Base-by-base conservation (phyloP, 2,329 filamentous ascomycete species). In the Alternaria arborescens region DNA sequence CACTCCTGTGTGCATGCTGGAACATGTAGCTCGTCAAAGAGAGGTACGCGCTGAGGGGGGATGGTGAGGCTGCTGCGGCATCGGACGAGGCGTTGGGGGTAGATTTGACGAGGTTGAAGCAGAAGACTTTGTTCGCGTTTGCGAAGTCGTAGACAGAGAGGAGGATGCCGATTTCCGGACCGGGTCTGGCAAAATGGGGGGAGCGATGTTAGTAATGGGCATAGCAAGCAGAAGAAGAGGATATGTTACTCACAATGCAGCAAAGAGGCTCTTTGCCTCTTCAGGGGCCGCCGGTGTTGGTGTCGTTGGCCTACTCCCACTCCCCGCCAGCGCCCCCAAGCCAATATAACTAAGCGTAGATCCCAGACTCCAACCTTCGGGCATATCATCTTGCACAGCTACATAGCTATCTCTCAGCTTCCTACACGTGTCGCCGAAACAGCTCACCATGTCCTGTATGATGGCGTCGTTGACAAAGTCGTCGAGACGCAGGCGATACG, bases 41-140 rank as follows among this genome's bases (percentile, higher is more conserved):
- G 28, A 98, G 82, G 74, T 94, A 96, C 68, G 87, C 89, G 47
- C 90, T 88, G 64, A 99, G 89, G 0, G 94, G 91, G 1, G 89
- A 86, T 71, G 94, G 89, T 46, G 28, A 30, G 28, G 28, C 28
- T 8, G 28, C 10, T 30, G 28, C 28, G 28, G 28, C 28, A 68
- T 89, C 89, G 50, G 79, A 80, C 26, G 89, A 26, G 24, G 24
- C 6, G 24, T 26, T 87, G 1, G 88, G 79, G 6, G 86, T 74
- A 24, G 88, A 75, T 3, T 87, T 89, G 52, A 97, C 87, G 43
- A 99, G 81, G 70, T 91, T 94, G 76, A 92, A 91, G 77, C 92
- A 94, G 79, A 99, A 98, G 8, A 97, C 84, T 79, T 97, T 98
- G 82, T 98, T 99, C 34, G 94, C 91, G 74, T 97, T 91, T 3